A percentile compares a stretch with the other conserved stretches of the same genome.
Conservation (phyloP, 164 flowering plant genomes). For the Stephania cephalantha region DNA sequence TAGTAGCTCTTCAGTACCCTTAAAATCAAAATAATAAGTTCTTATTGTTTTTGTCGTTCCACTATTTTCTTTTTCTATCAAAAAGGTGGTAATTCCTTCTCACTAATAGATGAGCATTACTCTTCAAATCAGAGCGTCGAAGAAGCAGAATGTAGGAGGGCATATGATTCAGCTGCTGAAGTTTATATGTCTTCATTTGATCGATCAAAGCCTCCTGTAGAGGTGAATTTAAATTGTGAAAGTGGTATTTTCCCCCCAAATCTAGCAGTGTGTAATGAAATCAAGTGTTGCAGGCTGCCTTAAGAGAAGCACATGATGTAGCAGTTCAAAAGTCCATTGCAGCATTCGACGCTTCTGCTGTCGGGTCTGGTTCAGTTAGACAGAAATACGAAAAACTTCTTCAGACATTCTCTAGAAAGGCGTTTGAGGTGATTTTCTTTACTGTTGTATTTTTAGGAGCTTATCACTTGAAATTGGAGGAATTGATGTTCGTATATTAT, state of each 20-base stretch:
- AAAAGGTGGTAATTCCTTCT: not conserved
- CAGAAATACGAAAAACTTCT: constrained; percentile 85
- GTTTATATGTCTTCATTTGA: constrained; percentile 82
- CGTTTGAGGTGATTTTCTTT: constrained; percentile 64
- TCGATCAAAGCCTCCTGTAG: constrained; percentile 88
- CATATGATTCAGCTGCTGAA: constrained; percentile 78
- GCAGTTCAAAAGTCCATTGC: constrained; percentile 79
- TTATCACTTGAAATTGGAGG: not conserved
- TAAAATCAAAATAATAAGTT: not conserved
- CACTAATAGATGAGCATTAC: not conserved
- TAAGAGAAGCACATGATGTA: constrained; percentile 87
- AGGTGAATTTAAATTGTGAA: constrained; percentile 48
- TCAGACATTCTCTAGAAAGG: constrained; percentile 60
- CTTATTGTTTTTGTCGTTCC: not conserved
- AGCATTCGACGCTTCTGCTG: constrained; percentile 67
- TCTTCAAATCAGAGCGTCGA: constrained; percentile 76
- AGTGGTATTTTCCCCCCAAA: not conserved
- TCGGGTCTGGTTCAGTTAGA: constrained; percentile 76
- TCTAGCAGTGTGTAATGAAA: constrained; percentile 14
- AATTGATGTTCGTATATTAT: not conserved
- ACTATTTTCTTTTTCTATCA: not conserved
- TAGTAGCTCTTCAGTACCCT: not conserved
- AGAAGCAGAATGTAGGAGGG: constrained; percentile 93
- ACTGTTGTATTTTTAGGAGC: not conserved
- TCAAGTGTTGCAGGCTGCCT: constrained; percentile 41